Evolutionary conservation across 169 alveolate species (phyloP).

Genomic region (Cytauxzoon felis): DNA sequence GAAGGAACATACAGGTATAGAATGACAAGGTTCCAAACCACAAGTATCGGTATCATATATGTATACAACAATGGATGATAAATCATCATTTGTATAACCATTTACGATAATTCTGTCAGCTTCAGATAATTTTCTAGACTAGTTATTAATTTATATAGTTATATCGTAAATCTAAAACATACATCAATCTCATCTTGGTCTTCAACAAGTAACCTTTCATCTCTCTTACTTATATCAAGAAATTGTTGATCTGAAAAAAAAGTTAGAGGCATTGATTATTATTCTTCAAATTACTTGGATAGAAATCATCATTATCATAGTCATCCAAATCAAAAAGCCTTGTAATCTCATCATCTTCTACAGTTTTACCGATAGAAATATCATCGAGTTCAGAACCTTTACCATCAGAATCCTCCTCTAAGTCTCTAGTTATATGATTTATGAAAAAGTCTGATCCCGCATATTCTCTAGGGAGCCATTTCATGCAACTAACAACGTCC

Average conservation of each 20-base stretch:
- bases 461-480: constrained; percentile 54
- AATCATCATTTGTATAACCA: constrained; percentile 45
- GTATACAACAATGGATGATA: constrained; percentile 40
- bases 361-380: not conserved
- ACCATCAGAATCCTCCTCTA: constrained; percentile 7
- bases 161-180: not conserved
- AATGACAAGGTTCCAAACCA: constrained; percentile 56
- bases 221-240: constrained; percentile 30
- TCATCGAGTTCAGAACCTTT: not conserved
- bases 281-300: constrained; percentile 39
- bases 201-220: constrained; percentile 39
- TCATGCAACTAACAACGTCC: constrained; percentile 40
- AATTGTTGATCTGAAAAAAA: constrained; percentile 33
- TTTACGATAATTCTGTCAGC: constrained; percentile 49
- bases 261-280: too few species aligned
- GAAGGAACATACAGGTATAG: constrained; percentile 10
- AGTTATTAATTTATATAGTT: not conserved
- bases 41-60: constrained; percentile 47
- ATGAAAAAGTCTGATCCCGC: constrained; percentile 47
- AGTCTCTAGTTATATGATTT: constrained; percentile 23
- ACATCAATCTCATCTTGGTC: constrained; percentile 56
- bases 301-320: constrained; percentile 46
- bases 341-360: constrained; percentile 10
- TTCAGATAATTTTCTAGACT: constrained; percentile 44
- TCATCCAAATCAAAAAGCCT: constrained; percentile 39